phyloP scores from a whole-genome alignment of 495 filamentous ascomycete genomes.

The Clavariopsis aquatica region DNA sequence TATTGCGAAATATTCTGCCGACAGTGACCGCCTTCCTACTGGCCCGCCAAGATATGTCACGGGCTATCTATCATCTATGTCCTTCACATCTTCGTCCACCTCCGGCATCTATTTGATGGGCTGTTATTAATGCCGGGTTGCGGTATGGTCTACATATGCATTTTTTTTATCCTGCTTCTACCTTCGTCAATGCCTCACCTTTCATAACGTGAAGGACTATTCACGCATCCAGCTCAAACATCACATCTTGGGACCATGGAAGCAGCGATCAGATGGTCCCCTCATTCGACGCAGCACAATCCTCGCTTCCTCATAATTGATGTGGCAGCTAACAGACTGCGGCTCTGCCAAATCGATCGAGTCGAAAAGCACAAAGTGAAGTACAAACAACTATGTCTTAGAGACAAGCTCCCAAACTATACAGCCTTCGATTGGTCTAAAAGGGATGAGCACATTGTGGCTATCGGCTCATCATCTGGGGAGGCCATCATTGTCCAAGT shows the following conservation, averaged over 20 bases:
- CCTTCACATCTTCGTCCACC: background rate
- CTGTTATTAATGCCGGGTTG: no score
- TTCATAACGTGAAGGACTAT: background rate
- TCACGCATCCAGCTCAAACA: background rate
- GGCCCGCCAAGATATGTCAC: constrained; percentile 9
- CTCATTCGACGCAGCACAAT: constrained; percentile 62
- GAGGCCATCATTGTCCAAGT: constrained; percentile 80
- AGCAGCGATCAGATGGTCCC: constrained; percentile 84
- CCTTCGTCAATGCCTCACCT: background rate
- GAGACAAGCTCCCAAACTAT: constrained; percentile 79
- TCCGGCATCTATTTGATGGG: background rate
- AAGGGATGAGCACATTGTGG: constrained; percentile 71
- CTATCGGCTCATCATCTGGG: constrained; percentile 80
- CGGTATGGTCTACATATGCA: constrained; percentile 2
- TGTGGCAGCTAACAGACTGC: constrained; percentile 73
- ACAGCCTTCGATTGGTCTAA: constrained; percentile 97
- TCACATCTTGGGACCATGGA: constrained; percentile 53
- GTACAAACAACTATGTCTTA: constrained; percentile 68
- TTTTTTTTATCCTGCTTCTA: background rate
- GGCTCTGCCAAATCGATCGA: constrained; percentile 71
- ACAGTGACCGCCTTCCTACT: background rate
- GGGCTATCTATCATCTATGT: constrained; percentile 1
- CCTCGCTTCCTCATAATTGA: constrained; percentile 84
- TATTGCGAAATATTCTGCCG: constrained; percentile 17
- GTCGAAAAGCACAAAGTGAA: constrained; percentile 59